These are phyloP conservation scores for Talaromyces atroroseus DNA, from an alignment of 2,329 filamentous ascomycete genomes.

Conservation along the genomic window DNA sequence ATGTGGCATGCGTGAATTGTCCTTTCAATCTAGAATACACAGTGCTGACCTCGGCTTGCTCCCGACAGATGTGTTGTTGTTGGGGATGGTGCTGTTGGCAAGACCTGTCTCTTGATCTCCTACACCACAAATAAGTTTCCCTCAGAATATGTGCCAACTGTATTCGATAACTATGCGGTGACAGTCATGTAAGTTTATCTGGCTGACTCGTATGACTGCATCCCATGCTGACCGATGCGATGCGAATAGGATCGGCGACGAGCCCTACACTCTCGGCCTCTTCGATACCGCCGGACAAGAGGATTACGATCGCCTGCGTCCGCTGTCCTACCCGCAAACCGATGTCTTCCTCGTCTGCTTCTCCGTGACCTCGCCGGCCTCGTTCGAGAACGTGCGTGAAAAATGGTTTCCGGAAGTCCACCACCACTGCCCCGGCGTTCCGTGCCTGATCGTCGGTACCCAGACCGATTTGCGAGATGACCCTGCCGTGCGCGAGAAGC, in stretches of 20 bases:
- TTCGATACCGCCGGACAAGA: conserved; percentile 99
- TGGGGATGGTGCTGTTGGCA: conserved; percentile 97
- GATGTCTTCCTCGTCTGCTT: conserved; percentile 99
- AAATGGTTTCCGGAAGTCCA: conserved; percentile 99
- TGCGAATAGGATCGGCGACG: conserved; percentile 81
- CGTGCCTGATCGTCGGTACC: conserved; percentile 94
- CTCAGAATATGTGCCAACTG: conserved; percentile 98
- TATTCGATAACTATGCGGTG: conserved; percentile 99
- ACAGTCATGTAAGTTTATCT: conserved; percentile 84
- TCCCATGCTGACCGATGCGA: not conserved
- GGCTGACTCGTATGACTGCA: too few species aligned
- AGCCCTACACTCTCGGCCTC: conserved; percentile 92
- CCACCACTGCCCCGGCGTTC: conserved; percentile 96
- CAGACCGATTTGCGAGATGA: conserved; percentile 96
- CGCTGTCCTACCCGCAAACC: conserved; percentile 95
- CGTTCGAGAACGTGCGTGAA: conserved; percentile 98
- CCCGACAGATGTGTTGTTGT: conserved; percentile 85
- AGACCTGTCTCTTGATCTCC: conserved; percentile 97
- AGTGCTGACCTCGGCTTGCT: conserved; percentile 2
- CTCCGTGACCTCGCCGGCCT: conserved; percentile 93
- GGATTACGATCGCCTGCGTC: conserved; percentile 96
- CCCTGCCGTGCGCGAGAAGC: conserved; percentile 77
- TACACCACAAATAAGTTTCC: conserved; percentile 99
- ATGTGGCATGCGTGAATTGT: not conserved
- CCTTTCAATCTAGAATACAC: not conserved